Conservation (phyloP, 768 basidiomycete genomes). For the Lyophyllum atratum region DNA sequence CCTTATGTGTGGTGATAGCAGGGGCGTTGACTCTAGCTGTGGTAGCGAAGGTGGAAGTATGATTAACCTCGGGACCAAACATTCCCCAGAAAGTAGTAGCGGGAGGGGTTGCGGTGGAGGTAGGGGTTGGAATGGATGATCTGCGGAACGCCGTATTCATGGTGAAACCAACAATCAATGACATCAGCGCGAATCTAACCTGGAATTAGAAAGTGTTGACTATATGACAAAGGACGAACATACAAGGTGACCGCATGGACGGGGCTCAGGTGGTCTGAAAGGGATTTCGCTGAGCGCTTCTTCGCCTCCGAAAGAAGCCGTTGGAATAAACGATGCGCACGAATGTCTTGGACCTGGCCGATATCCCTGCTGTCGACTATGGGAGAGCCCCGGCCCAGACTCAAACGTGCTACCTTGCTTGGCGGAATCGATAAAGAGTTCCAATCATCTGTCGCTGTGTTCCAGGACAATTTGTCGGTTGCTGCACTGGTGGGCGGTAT, state of each 20-base stretch:
- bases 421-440: constrained; percentile 42
- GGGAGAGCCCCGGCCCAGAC: constrained; percentile 28
- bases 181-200: constrained; percentile 66
- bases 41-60: constrained; percentile 32
- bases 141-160: constrained; percentile 51
- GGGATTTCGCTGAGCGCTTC: constrained; percentile 37
- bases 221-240: constrained; percentile 24
- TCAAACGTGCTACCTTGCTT: constrained; percentile 41
- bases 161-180: constrained; percentile 64
- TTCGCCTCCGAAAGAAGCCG: constrained; percentile 39
- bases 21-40: constrained; percentile 31
- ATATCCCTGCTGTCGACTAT: constrained; percentile 52
- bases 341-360: constrained; percentile 40
- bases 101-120: constrained; percentile 33
- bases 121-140: constrained; percentile 26
- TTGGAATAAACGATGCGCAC: constrained; percentile 46
- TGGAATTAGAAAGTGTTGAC: constrained; percentile 3
- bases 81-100: constrained; percentile 40
- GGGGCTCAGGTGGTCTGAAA: constrained; percentile 47
- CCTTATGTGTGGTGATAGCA: constrained; percentile 43
- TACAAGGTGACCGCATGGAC: constrained; percentile 69
- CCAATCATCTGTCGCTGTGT: constrained; percentile 43
- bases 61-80: constrained; percentile 40
- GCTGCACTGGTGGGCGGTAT: constrained; percentile 27
- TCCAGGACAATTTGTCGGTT: constrained; percentile 21